A percentile compares a stretch with the other conserved stretches of the same genome.
These are phyloP conservation scores for Paramecium biaurelia DNA, from an alignment of 73 alveolate genomes.

Conservation along the genomic window DNA sequence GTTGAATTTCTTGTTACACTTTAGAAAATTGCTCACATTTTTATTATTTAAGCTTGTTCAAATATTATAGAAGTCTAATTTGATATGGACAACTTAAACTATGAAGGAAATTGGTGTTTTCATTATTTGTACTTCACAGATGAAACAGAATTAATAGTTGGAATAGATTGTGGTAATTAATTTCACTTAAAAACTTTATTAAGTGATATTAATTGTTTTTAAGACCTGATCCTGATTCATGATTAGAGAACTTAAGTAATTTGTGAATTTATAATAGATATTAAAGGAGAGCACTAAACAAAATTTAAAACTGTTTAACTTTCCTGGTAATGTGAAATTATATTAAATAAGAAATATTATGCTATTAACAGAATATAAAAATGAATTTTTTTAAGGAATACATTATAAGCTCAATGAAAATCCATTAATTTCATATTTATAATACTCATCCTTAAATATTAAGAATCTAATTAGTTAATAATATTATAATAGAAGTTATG, in stretches of 20 bases:
- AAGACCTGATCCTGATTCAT: neutral
- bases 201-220: neutral
- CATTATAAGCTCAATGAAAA: neutral
- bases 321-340: neutral
- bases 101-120: neutral
- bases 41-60: neutral
- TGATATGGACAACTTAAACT: neutral
- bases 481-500: neutral
- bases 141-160: neutral
- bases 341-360: neutral
- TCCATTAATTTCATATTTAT: neutral
- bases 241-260: neutral
- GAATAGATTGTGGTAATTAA: neutral
- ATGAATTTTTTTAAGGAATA: neutral
- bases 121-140: neutral
- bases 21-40: neutral
- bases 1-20: neutral
- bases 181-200: neutral
- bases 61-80: neutral
- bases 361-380: neutral
- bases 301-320: neutral
- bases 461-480: neutral
- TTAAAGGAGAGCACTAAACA: neutral
- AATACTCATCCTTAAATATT: neutral
- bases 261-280: neutral